Evolutionary conservation across 2,329 filamentous ascomycete species (phyloP).

Genomic region (Periconia sp.): DNA sequence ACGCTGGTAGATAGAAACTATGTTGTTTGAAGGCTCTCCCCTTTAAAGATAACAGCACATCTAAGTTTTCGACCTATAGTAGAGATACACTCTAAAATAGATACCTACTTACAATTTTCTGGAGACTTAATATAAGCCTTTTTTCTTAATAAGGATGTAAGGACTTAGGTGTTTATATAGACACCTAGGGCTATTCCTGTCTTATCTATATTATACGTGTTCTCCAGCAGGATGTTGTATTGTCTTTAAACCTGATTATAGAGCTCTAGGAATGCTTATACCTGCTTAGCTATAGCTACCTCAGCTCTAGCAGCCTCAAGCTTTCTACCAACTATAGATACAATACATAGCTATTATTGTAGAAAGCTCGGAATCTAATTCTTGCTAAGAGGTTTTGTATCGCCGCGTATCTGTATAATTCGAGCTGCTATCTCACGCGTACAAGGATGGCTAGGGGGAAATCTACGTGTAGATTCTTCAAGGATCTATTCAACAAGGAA

Average conservation of each 20-base stretch:
- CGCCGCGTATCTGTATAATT: conserved; percentile 15
- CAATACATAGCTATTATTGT: conserved; percentile 15
- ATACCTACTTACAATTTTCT: conserved; percentile 24
- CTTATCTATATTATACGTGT: conserved; percentile 21
- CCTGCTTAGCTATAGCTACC: conserved; percentile 9
- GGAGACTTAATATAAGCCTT: conserved; percentile 19
- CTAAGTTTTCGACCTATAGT: no score
- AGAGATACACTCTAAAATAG: no score
- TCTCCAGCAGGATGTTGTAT: conserved; percentile 12
- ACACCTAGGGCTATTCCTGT: conserved; percentile 12
- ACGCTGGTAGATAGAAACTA: no score
- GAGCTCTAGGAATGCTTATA: conserved; percentile 15
- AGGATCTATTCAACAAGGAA: conserved; percentile 23
- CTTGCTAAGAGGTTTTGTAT: no score
- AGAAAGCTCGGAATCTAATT: no score
- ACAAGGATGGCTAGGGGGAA: conserved; percentile 10
- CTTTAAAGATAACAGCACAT: no score
- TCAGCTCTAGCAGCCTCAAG: conserved; percentile 9
- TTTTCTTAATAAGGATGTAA: conserved; percentile 14
- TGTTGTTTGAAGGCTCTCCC: no score
- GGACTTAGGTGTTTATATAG: conserved; percentile 14
- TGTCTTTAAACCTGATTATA: conserved; percentile 9
- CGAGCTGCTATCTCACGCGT: conserved; percentile 18
- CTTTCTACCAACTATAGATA: conserved; percentile 14
- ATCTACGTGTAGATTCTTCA: conserved; percentile 14